phyloP scores from a whole-genome alignment of 2,329 filamentous ascomycete genomes.

The Colletotrichum sojae region DNA sequence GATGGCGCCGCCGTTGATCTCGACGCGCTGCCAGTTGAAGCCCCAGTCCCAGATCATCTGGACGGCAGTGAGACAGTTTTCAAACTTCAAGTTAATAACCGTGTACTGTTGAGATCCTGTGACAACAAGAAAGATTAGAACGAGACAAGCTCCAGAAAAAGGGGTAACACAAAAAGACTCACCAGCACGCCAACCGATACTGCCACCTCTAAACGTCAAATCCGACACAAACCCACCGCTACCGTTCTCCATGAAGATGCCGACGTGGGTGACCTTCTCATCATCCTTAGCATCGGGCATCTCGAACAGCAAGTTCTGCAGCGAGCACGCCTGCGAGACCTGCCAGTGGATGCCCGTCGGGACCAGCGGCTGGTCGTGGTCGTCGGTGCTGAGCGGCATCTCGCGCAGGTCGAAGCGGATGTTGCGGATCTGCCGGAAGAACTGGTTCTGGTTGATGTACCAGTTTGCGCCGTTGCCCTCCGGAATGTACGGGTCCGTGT shows the following conservation, averaged over 20 bases:
- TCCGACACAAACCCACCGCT: conserved; percentile 65
- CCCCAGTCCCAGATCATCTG: conserved; percentile 80
- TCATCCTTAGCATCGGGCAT: conserved; percentile 49
- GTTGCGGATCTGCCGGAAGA: conserved; percentile 76
- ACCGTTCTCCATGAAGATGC: conserved; percentile 48
- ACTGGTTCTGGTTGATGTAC: conserved; percentile 66
- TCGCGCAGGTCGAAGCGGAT: conserved; percentile 74
- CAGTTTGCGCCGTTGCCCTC: conserved; percentile 50
- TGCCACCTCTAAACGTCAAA: conserved; percentile 75
- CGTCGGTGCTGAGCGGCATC: conserved; percentile 49
- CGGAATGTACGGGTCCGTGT: conserved; percentile 72
- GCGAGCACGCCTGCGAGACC: conserved; percentile 69
- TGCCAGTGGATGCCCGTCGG: conserved; percentile 73
- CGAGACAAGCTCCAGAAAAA: too few species aligned
- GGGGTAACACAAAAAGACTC: too few species aligned
- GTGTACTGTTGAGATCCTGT: conserved; percentile 74
- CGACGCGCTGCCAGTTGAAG: conserved; percentile 69
- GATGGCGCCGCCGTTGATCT: conserved; percentile 44
- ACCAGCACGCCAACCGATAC: conserved; percentile 69
- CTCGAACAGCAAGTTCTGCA: conserved; percentile 66
- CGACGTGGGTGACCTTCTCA: neutral
- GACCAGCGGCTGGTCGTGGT: conserved; percentile 46
- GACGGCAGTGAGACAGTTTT: conserved; percentile 72
- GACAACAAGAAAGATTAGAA: too few species aligned
- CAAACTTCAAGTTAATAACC: conserved; percentile 74